phyloP scores from a whole-genome alignment of 2,329 filamentous ascomycete species.

The Colletotrichum limetticola region DNA sequence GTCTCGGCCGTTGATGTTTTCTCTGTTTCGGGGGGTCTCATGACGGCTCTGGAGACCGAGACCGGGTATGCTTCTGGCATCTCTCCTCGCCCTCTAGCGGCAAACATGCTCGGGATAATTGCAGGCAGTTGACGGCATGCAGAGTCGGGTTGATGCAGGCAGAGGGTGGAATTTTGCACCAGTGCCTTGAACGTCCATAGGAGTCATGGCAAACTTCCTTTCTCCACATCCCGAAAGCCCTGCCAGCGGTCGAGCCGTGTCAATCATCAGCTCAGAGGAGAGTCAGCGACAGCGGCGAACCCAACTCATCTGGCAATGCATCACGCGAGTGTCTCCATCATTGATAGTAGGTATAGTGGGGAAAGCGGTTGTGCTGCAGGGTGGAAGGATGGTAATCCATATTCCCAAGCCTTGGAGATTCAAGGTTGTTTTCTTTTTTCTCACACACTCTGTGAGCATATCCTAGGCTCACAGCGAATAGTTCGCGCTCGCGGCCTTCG shows the following conservation, averaged over 20 bases:
- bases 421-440: background rate
- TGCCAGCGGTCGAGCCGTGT: background rate
- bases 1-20: slow-evolving; percentile 2
- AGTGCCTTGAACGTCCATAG: background rate
- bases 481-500: background rate
- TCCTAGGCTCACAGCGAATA: background rate
- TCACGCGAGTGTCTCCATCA: slow-evolving; percentile 20
- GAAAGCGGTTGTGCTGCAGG: background rate
- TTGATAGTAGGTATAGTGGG: background rate
- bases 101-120: background rate
- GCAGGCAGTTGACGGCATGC: background rate
- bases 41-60: background rate
- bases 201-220: background rate
- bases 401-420: background rate
- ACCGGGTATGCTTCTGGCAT: background rate
- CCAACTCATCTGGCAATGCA: slow-evolving; percentile 6
- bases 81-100: background rate
- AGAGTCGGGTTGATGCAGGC: background rate
- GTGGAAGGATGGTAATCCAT: background rate
- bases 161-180: background rate
- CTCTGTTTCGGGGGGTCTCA: background rate
- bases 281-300: background rate
- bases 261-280: background rate
- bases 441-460: background rate
- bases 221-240: slow-evolving; percentile 22